These are phyloP conservation scores for Lizanozyma gosingica DNA, from an alignment of 1,139 yeast species.

Conservation along the genomic window DNA sequence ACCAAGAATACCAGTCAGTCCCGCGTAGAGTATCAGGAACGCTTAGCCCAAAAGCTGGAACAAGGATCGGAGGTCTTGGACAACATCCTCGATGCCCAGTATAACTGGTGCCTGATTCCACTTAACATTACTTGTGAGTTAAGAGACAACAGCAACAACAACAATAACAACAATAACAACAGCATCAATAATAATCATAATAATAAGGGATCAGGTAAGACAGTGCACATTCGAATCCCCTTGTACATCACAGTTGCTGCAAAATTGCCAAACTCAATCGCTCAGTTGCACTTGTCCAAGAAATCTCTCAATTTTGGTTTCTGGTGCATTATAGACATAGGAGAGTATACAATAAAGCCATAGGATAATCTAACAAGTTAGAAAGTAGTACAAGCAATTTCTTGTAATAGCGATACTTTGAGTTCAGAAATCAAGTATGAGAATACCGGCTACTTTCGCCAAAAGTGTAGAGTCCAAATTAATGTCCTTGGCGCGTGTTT, in stretches of 20 bases:
- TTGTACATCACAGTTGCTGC: neutral
- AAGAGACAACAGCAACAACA: too few relatives aligned
- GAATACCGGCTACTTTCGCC: constrained; percentile 9
- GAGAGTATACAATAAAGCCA: neutral
- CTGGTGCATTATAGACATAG: neutral
- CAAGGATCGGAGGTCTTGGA: constrained; percentile 2
- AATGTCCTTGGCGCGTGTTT: neutral
- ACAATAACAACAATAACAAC: too few relatives aligned
- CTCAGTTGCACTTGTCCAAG: neutral
- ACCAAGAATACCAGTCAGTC: constrained; percentile 6
- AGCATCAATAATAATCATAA: neutral
- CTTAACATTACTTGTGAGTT: constrained; percentile 4
- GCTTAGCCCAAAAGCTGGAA: constrained; percentile 1
- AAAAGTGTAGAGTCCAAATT: constrained; percentile 10
- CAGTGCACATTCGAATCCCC: neutral
- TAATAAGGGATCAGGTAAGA: neutral
- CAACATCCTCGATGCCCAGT: constrained; percentile 3
- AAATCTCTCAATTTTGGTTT: neutral
- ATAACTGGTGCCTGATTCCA: constrained; percentile 8
- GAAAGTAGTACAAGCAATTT: too few relatives aligned
- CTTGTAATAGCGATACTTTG: too few relatives aligned
- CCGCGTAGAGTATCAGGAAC: constrained; percentile 7
- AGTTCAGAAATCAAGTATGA: constrained; percentile 9
- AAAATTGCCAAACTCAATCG: neutral
- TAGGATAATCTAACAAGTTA: too few relatives aligned